A percentile compares a stretch with the other conserved stretches of the same genome.
These are phyloP conservation scores for Salinomyces thailandicus DNA, from an alignment of 2,329 filamentous ascomycete species.

Conservation along the genomic window DNA sequence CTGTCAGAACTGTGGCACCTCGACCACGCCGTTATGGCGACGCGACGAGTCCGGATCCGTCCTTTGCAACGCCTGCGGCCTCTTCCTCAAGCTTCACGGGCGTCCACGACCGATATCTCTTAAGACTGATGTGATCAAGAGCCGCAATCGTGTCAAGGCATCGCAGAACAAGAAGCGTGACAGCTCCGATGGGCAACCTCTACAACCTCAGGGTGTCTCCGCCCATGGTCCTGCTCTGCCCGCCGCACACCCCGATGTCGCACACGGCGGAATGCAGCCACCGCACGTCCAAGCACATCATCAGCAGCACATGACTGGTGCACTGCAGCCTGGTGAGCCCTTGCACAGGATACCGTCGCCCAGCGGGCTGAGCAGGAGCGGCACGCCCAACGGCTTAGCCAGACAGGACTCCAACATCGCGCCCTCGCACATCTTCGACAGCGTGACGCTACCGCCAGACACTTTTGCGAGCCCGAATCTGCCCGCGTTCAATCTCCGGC, in stretches of 20 bases:
- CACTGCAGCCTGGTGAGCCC: slow-evolving; percentile 1
- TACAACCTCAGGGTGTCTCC: slow-evolving; percentile 2
- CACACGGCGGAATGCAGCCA: slow-evolving; percentile 2
- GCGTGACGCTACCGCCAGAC: slow-evolving; percentile 55
- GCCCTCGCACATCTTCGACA: slow-evolving; percentile 69
- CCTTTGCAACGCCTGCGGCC: slow-evolving; percentile 94
- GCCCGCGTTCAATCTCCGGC: slow-evolving; percentile 32
- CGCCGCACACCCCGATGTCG: slow-evolving; percentile 21
- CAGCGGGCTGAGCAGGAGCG: slow-evolving; percentile 61
- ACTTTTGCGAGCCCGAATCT: slow-evolving; percentile 51
- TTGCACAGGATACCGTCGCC: slow-evolving; percentile 10
- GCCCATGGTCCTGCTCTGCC: background rate
- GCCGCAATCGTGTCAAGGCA: slow-evolving; percentile 93
- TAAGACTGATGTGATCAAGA: slow-evolving; percentile 99
- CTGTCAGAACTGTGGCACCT: slow-evolving; percentile 93
- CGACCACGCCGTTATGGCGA: slow-evolving; percentile 92
- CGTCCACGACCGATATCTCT: slow-evolving; percentile 86
- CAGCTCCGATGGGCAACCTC: slow-evolving; percentile 13
- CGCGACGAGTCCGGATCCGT: slow-evolving; percentile 92
- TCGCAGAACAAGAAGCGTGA: slow-evolving; percentile 58
- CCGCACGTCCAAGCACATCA: slow-evolving; percentile 6
- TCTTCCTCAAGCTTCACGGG: slow-evolving; percentile 94
- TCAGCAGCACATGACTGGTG: background rate
- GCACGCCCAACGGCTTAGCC: slow-evolving; percentile 58
- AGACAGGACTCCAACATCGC: slow-evolving; percentile 55